These are phyloP conservation scores for Apophysomyces ossiformis DNA, from an alignment of 371 early-diverging fungal genomes.

Conservation along the genomic window DNA sequence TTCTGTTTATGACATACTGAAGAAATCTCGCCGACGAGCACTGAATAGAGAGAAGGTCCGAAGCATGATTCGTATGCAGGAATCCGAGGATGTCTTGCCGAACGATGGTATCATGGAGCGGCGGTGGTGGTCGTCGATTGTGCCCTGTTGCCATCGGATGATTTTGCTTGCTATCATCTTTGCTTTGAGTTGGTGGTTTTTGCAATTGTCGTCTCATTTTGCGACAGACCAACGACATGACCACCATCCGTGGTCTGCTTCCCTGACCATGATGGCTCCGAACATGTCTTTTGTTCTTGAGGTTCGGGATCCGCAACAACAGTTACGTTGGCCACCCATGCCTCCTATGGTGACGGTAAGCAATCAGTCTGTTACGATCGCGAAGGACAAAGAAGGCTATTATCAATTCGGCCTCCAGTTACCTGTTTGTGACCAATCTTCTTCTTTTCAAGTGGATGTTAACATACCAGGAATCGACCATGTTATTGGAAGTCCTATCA, in stretches of 20 bases:
- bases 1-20: constrained; percentile 36
- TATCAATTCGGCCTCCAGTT: background rate
- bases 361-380: background rate
- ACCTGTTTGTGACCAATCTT: constrained; percentile 1
- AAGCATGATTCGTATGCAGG: constrained; percentile 12
- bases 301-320: background rate
- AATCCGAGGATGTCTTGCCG: background rate
- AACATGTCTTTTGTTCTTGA: background rate
- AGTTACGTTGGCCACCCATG: constrained; percentile 1
- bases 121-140: constrained; percentile 2
- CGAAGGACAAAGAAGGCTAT: constrained; percentile 8
- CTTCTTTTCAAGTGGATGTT: constrained; percentile 10
- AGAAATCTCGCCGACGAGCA: constrained; percentile 36
- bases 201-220: background rate
- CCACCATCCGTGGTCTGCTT: background rate
- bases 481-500: background rate
- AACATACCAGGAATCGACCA: background rate
- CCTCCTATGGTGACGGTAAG: constrained; percentile 5
- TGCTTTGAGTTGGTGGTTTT: background rate
- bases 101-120: background rate
- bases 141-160: background rate
- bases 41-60: constrained; percentile 22
- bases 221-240: background rate
- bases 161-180: background rate
- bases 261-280: constrained; percentile 3